A percentile compares a stretch with the other conserved stretches of the same genome.
Evolutionary conservation across 805 yeast species (phyloP).

Genomic region (Torulaspora delbrueckii): DNA sequence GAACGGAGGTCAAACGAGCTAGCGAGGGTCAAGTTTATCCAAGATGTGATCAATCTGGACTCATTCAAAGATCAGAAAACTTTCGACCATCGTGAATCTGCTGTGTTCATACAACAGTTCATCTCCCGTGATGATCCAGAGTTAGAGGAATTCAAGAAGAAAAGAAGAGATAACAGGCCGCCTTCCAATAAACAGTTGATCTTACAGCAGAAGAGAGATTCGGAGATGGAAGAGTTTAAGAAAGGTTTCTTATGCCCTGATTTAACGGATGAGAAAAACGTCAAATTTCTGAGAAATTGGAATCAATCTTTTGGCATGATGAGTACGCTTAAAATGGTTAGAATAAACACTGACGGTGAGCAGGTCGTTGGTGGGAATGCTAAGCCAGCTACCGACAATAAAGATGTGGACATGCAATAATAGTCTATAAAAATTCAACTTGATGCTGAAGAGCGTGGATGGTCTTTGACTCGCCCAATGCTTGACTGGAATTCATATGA

Average conservation of each 20-base stretch:
- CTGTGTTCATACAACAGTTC: conserved; percentile 55
- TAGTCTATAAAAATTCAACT: background rate
- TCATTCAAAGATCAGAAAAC: conserved; percentile 35
- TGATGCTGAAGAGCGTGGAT: conserved; percentile 25
- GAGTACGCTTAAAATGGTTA: conserved; percentile 51
- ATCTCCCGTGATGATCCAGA: conserved; percentile 73
- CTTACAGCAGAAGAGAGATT: conserved; percentile 55
- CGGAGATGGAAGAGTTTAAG: conserved; percentile 56
- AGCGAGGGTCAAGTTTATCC: conserved; percentile 54
- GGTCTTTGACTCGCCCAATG: background rate
- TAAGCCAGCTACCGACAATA: conserved; percentile 1
- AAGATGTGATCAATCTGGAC: conserved; percentile 48
- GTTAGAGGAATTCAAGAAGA: conserved; percentile 51
- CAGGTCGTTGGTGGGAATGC: conserved; percentile 24
- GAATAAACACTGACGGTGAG: conserved; percentile 29
- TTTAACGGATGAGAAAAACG: conserved; percentile 55
- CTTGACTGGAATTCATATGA: background rate
- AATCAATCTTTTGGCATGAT: conserved; percentile 78
- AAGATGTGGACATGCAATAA: conserved; percentile 25
- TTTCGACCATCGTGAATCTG: conserved; percentile 56
- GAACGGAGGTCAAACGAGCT: conserved; percentile 59
- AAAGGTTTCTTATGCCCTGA: conserved; percentile 76
- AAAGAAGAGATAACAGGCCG: conserved; percentile 87
- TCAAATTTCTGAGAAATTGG: conserved; percentile 63
- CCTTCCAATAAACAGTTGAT: conserved; percentile 62